Base-by-base conservation (phyloP, 345 rosid species). In the Melaleuca alternifolia region DNA sequence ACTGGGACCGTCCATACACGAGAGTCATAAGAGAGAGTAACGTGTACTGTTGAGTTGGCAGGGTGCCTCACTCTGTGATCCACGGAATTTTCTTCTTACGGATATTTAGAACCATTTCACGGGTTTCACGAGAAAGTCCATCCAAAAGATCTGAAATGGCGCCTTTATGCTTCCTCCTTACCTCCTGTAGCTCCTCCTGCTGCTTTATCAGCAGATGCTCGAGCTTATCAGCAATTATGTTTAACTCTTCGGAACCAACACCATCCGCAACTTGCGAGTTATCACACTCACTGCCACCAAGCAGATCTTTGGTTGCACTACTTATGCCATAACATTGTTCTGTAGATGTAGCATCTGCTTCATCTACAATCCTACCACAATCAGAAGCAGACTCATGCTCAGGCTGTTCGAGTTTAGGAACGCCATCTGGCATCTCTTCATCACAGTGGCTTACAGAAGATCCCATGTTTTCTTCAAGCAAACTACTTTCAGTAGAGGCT, bases 101-200 rank as follows among this genome's bases (percentile, higher is more conserved):
- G 44, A 86, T 84, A 54, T 86, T 82, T 71, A 94, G 90, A 86
- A 95, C 94, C 89, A 88, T 88, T 88, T 89, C 88, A 85, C 90
- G 87, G 46, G 88, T 90, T 84, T 96, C 96, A 13, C 91, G 93
- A 84, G 95, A 85, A 82, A 93, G 89, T 87, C 93, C 95, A 65
- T 91, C 92, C 86, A 97, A 87, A 85, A 95, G 89, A 33, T 93
- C 93, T n/a, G 88, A 87, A 87, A 95, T 91, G 33, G 89, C 91
- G 62, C 86, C 85, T 83, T 90, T 89, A 84, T 97, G 99, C 89
- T 92, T 91, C 89, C 89, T 92, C 88, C 90, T 91, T 54, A 94
- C 88, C 90, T 95, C 94, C 71, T 93, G 94, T 84, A 96, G 86
- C 85, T 97, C 98, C 87, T 88, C 90, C 90, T 94, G 93, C 87